A percentile compares a stretch with the other conserved stretches of the same genome.
Conservation (phyloP, 176 grass and related monocot genomes). For the Tillandsia fasciculata region DNA sequence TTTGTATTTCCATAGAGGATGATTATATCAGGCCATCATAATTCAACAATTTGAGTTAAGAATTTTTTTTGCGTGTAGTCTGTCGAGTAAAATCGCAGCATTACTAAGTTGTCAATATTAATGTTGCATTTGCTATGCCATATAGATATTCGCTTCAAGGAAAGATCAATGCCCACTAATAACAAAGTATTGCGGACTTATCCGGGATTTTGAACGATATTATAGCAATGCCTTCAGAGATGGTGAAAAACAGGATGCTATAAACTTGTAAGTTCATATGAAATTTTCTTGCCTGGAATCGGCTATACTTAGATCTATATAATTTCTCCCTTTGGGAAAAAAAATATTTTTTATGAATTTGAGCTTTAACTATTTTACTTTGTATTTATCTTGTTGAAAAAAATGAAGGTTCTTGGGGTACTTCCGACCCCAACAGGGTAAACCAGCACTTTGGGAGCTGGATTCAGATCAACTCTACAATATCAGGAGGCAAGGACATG, state of each 20-base stretch:
- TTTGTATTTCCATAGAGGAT: too few species aligned
- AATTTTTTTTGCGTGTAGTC: background rate
- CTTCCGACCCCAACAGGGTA: slow-evolving; percentile 63
- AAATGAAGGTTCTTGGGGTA: slow-evolving; percentile 80
- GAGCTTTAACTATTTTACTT: background rate
- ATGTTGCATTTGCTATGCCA: slow-evolving; percentile 21
- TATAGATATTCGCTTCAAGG: slow-evolving; percentile 91
- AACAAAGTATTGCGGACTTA: slow-evolving; percentile 75
- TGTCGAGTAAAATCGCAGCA: background rate
- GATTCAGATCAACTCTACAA: slow-evolving; percentile 43
- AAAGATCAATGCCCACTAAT: slow-evolving; percentile 74
- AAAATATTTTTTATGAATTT: background rate
- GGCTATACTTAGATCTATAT: slow-evolving; percentile 3
- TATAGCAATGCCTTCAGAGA: slow-evolving; percentile 92
- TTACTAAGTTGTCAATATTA: slow-evolving; percentile 19
- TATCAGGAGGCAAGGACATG: slow-evolving; percentile 30
- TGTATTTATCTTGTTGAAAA: slow-evolving; percentile 8
- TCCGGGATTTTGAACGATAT: slow-evolving; percentile 83
- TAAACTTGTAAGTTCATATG: slow-evolving; percentile 75
- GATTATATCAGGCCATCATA: background rate
- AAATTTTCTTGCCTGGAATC: background rate
- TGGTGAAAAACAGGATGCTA: slow-evolving; percentile 84
- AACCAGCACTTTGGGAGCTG: slow-evolving; percentile 74
- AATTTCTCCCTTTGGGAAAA: slow-evolving; percentile 3
- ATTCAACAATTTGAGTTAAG: background rate